Base-by-base conservation (phyloP, 495 filamentous ascomycete species). In the Penicillium verhagenii region DNA sequence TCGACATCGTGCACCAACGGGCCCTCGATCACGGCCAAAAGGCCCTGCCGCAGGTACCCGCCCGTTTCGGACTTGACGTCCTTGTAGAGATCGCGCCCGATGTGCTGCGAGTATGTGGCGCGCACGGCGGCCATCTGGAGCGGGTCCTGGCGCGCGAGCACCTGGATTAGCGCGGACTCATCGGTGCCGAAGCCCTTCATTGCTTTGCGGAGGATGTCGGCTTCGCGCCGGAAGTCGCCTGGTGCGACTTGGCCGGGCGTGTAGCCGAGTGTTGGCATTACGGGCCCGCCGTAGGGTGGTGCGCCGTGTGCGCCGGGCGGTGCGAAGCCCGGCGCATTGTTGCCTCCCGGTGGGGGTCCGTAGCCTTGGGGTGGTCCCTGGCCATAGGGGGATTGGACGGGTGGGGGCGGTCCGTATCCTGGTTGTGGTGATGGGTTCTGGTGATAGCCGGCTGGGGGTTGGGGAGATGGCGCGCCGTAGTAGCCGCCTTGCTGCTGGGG, bases 161-260 rank as follows among this genome's bases (percentile, higher is more conserved):
- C 71, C 0, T 73, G 70, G 60, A 92, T 89, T 0, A 96, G 75
- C 0, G 81, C 69, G 45, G 82, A 82, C 68, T 96, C 92, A 60
- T 96, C 85, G 0, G 92, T 96, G 40, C 92, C 92, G 53, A 94
- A 86, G 6, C 92, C 91, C 74, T 95, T 95, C 88, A 96, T 96
- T 2, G 93, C 90, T 59, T 81, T 81, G 49, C 90, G 79, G 21
- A 96, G 76, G 9, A 69, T 78, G 44, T 91, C 81, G 0, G 90
- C 88, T 52, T 95, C 83, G 2, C 70, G 63, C 2, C 71, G 76
- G 45, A 79, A 84, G 52, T 92, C 84, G 64, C 82, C 87, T 5
- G 76, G 78, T 21, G 88, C 89, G 18, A 77, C 68, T 59, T 85
- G 82, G 3, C 80, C 77, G 5, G 83, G 78, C 0, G 76, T 76